Base-by-base conservation (phyloP, 2,329 filamentous ascomycete species). In the Pseudocercospora musae region DNA sequence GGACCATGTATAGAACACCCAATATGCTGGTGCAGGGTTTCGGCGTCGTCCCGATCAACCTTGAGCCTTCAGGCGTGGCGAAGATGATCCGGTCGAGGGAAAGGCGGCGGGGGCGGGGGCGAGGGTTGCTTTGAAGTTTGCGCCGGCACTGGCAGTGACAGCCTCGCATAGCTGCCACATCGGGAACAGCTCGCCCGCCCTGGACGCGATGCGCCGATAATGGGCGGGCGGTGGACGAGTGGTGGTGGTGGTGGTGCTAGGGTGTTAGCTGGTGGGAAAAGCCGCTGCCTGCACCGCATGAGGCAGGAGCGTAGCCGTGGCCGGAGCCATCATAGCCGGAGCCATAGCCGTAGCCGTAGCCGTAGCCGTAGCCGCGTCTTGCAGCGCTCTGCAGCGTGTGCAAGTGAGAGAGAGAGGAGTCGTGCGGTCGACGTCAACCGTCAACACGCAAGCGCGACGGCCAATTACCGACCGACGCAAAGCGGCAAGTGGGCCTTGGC, bases 41-140 rank as follows among this genome's bases (percentile, higher is more conserved):
- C 25, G 21, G 48, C 48, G 23, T 29, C n/a, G 48, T 52, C 48
- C 18, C 27, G 23, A 33, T 37, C 29, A 44, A 42, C 57, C 58
- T 25, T 60, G 58, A 15, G 31, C 52, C 58, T 25, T 60, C 53
- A 15, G 31, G 44, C 57, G 50, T 44, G 63, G 57, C 63, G 60
- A 60, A 56, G 58, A 53, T 55, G 27, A 33, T 11, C 55, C 57
- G 54, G 29, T 15, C 18, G 40, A 37, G 29, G 18, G 59, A 25
- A 20, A 52, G 48, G 48, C 46, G 23, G 46, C 46, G 46, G 23
- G 46, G 46, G 23, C n/a, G n/a, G n/a, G n/a, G n/a, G n/a, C n/a
- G n/a, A n/a, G n/a, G n/a, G n/a, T n/a, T n/a, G n/a, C n/a, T n/a
- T n/a, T n/a, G 20, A 27, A 21, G 21, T 50, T 50, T 27, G 46